Base-by-base conservation (phyloP, 176 grass and related monocot genomes). In the Bromus sterilis region DNA sequence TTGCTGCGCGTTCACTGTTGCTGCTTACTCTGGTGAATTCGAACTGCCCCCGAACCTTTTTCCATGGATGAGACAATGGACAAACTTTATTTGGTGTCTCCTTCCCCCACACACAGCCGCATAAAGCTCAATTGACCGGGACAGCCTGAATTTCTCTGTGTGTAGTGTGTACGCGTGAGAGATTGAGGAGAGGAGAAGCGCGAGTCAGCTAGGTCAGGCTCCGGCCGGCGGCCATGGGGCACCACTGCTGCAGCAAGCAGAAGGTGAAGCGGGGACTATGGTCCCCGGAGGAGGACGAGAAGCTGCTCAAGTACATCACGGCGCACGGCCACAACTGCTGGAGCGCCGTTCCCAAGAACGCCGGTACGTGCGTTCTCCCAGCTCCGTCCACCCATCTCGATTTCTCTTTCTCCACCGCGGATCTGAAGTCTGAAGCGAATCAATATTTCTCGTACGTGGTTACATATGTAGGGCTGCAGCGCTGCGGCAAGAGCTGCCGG, bases 401-500 rank as follows among this genome's bases (percentile, higher is more conserved):
- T 21, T 23, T 56, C 36, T n/a, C n/a, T n/a, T n/a, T 79, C 21
- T 73, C 26, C 26, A 18, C 44, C 24, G 7, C 40, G 40, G 69
- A 73, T 46, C 69, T 73, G 69, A 73, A 20, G 2, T 46, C 69
- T 73, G 69, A 73, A 20, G 2, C 46, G 16, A 31, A 5, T 73
- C 14, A 5, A 71, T 26, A 12, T 3, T 70, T 10, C 25, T 30
- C 28, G 14, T 46, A n/a, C n/a, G 14, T 21, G 33, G 60, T 77
- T 56, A n/a, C n/a, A n/a, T n/a, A n/a, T n/a, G n/a, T 56, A 96
- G 97, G 93, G 62, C 79, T 99, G 77, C 97, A 96, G 86, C 92
- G 97, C 9, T 99, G 97, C 78, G 97, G 97, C n/a, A 99, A 99
- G 97, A 99, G 97, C 82, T 99, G 97, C 67, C 90, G 97, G 65